Percentiles rank a stretch among this genome's conserved stretches.
phyloP scores from a whole-genome alignment of 202 grass and related monocot genomes.

The Musa balbisiana region DNA sequence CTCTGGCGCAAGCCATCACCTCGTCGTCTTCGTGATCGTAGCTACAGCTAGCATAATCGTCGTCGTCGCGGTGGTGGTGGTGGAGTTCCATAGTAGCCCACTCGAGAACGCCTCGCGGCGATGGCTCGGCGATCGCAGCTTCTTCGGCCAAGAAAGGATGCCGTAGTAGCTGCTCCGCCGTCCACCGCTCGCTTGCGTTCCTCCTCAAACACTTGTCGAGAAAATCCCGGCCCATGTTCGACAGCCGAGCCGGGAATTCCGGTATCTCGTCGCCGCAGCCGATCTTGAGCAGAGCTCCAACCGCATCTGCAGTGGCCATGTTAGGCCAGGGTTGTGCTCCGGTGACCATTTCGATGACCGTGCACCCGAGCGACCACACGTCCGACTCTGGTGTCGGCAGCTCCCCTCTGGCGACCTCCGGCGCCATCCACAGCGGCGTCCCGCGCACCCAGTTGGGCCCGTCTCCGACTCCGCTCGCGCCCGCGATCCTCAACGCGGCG shows the following conservation, averaged over 20 bases:
- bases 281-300: constrained; percentile 43
- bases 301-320: constrained; percentile 21
- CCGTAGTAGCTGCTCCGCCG: constrained; percentile 52
- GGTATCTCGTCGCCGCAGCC: constrained; percentile 51
- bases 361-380: constrained; percentile 88
- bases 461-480: neutral
- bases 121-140: constrained; percentile 9
- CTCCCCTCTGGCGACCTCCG: constrained; percentile 64
- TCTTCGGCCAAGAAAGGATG: constrained; percentile 59
- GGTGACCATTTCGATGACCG: constrained; percentile 64
- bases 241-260: constrained; percentile 37
- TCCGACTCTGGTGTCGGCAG: constrained; percentile 50
- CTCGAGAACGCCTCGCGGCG: constrained; percentile 67
- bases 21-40: constrained; percentile 27
- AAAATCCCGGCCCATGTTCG: constrained; percentile 57
- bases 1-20: constrained; percentile 48
- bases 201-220: constrained; percentile 68
- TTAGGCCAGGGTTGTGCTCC: constrained; percentile 63
- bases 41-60: neutral
- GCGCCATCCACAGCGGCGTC: constrained; percentile 87
- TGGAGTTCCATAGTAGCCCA: constrained; percentile 34
- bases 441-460: constrained; percentile 24
- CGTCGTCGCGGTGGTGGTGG: constrained; percentile 19
- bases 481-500: constrained; percentile 35
- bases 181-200: constrained; percentile 60